Conservation (phyloP, 75 land plant species). For the Pinus taeda region DNA sequence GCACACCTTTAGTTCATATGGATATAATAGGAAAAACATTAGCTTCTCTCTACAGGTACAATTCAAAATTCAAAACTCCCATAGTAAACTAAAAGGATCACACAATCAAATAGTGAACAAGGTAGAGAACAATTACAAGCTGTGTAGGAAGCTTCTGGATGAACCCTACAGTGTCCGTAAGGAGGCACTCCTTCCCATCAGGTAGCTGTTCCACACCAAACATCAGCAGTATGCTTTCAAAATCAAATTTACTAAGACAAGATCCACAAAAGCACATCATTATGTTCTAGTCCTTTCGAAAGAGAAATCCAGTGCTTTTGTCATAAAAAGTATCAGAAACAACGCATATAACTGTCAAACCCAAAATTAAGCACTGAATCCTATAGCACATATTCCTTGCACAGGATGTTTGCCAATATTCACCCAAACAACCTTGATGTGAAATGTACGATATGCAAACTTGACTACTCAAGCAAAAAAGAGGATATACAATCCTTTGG, state of each 20-base stretch:
- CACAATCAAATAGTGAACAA: neutral
- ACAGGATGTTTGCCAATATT: neutral
- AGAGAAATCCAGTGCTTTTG: neutral
- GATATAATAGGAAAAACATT: too few relatives aligned
- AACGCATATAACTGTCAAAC: neutral
- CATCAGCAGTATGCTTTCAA: neutral
- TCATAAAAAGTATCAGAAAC: neutral
- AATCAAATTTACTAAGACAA: neutral
- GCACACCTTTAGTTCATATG: too few relatives aligned
- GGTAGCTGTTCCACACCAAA: constrained; percentile 56
- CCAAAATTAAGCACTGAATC: neutral
- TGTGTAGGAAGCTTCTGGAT: constrained; percentile 93
- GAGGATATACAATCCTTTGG: neutral
- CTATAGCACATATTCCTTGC: neutral
- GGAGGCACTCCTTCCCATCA: constrained; percentile 81
- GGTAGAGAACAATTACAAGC: constrained; percentile 46
- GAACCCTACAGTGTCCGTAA: constrained; percentile 97
- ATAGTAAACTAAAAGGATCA: neutral
- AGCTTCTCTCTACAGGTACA: too few relatives aligned
- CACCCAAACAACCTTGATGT: neutral
- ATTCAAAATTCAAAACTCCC: neutral
- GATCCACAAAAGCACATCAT: neutral
- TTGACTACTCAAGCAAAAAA: neutral
- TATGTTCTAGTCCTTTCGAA: neutral
- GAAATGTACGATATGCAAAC: neutral